A percentile compares a stretch with the other conserved stretches of the same genome.
phyloP scores from a whole-genome alignment of 2,329 filamentous ascomycete species.

The Dactylellina drechsleri region DNA sequence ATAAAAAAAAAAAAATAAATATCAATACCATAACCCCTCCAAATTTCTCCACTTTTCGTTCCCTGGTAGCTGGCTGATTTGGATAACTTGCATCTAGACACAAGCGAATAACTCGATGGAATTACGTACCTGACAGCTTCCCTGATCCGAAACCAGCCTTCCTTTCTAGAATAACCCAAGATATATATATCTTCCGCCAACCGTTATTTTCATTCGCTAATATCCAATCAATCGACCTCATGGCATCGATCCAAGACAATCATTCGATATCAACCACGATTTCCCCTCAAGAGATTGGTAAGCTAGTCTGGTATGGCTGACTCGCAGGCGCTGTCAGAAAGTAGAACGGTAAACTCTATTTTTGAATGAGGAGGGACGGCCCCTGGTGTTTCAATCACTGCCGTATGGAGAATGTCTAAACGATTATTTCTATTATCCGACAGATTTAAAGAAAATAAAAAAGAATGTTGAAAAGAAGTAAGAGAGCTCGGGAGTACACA shows the following conservation, averaged over 20 bases:
- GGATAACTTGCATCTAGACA: too few species aligned
- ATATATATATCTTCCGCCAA: neutral
- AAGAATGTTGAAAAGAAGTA: neutral
- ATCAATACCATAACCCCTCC: too few species aligned
- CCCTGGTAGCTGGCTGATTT: too few species aligned
- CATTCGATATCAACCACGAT: constrained; percentile 33
- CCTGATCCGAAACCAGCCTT: neutral
- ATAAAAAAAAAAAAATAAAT: too few species aligned
- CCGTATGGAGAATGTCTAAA: constrained; percentile 6
- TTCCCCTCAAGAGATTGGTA: neutral
- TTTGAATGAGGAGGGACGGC: neutral
- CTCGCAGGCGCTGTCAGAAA: too few species aligned
- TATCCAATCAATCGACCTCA: constrained; percentile 53
- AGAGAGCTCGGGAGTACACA: constrained; percentile 16
- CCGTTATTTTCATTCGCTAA: constrained; percentile 14
- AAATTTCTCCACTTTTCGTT: neutral
- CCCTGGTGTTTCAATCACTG: neutral
- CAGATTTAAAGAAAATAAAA: neutral
- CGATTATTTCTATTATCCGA: constrained; percentile 2
- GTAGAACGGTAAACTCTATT: too few species aligned
- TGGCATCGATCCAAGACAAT: constrained; percentile 25
- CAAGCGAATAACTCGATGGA: constrained; percentile 13
- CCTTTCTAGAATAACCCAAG: constrained; percentile 23
- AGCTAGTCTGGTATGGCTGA: too few species aligned
- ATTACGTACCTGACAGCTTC: constrained; percentile 43